Evolutionary conservation across 345 rosid species (phyloP).

Genomic region (Ailanthus altissimus): DNA sequence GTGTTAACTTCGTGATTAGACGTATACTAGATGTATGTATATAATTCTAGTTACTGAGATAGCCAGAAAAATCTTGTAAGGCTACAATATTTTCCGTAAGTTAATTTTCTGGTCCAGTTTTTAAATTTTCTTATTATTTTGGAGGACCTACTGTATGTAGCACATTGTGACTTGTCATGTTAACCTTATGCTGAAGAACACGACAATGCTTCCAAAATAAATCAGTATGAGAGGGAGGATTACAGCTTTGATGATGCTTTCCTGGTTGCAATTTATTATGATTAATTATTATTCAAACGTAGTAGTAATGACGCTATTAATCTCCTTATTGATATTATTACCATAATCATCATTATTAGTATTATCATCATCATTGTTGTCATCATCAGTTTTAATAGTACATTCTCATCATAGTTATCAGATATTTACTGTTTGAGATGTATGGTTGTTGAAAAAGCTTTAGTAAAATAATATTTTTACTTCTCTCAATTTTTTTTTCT

Average conservation of each 20-base stretch:
- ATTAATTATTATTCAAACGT: not conserved
- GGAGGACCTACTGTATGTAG: no score
- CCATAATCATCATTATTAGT: not conserved
- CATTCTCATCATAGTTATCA: not conserved
- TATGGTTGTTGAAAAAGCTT: not conserved
- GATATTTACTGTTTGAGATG: not conserved
- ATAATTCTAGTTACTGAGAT: slow-evolving; percentile 7
- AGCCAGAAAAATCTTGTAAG: not conserved
- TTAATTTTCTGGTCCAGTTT: slow-evolving; percentile 6
- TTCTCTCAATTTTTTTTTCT: not conserved
- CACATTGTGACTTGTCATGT: no score
- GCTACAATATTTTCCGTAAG: not conserved
- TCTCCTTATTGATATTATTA: not conserved
- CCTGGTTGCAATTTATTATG: not conserved
- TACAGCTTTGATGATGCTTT: not conserved
- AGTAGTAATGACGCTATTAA: not conserved
- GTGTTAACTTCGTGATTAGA: not conserved
- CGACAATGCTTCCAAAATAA: not conserved
- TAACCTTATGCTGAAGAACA: no score
- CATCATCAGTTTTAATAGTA: not conserved
- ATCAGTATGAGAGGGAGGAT: not conserved
- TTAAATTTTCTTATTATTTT: not conserved
- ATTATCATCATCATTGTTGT: not conserved
- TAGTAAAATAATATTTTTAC: not conserved
- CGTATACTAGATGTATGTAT: not conserved